Base-by-base conservation (phyloP, 2,329 filamentous ascomycete species). In the Fusarium sp. region DNA sequence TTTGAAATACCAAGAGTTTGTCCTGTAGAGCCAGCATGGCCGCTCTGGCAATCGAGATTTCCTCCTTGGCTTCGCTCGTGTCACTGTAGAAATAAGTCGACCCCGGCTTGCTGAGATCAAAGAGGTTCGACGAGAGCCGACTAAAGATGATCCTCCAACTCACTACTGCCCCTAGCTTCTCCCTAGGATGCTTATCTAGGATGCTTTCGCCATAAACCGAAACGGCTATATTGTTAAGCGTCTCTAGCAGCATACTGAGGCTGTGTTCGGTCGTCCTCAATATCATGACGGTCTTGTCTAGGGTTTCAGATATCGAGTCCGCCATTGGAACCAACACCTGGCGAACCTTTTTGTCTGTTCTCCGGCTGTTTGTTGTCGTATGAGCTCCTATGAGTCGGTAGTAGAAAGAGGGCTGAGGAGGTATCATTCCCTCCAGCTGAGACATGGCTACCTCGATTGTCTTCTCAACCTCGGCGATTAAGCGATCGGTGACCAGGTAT, bases 91-190 rank as follows among this genome's bases (percentile, higher is more conserved):
- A 42, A 42, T 7, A 42, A 22, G 6, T 6, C 6, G 40, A 7
- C 40, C 11, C n/a, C 13, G 11, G 18, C 40, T 42, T 6, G 6
- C 6, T 31, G 29, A 8, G 7, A 3, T 20, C 6, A 42, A 13
- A 14, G n/a, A 22, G 10, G 3, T 4, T 1, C 11, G n/a, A 6
- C 3, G n/a, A 20, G 5, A 20, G n/a, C 11, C 13, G 2, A 13
- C 6, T 14, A 22, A 42, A 13, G n/a, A 42, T 22, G 5, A 0
- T 5, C 8, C 22, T 11, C 40, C n/a, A 42, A 42, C 6, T 13
- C 5, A 3, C 10, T 20, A 5, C 11, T 42, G 11, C n/a, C 38
- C 6, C 10, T 42, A 20, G 5, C 4, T 8, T 6, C n/a, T 42
- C 38, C 5, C 38, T 2, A 42, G n/a, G 38, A 20, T 20, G 20